Conservation (phyloP, 2,329 filamentous ascomycete genomes). For the Fusarium armeniacum region DNA sequence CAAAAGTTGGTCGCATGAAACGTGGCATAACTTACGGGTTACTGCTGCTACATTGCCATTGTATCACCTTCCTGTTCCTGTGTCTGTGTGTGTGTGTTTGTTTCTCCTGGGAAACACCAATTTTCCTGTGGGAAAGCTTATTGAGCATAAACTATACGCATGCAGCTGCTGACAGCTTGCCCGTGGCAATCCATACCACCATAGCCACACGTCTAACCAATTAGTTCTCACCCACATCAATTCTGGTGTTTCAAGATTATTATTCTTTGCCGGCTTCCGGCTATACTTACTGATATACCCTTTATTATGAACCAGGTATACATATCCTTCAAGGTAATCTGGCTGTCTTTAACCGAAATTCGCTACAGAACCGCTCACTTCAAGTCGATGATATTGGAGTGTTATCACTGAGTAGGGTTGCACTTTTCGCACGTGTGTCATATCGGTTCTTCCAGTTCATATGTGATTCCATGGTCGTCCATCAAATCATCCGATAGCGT, state of each 20-base stretch:
- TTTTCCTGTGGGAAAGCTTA: neutral
- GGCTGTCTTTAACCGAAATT: slow-evolving; percentile 14
- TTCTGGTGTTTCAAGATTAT: slow-evolving; percentile 40
- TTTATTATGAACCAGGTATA: neutral
- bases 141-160: slow-evolving; percentile 12
- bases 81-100: neutral
- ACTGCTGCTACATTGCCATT: slow-evolving; percentile 10
- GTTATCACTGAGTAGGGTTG: slow-evolving; percentile 16
- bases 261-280: slow-evolving; percentile 19
- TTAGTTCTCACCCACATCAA: slow-evolving; percentile 41
- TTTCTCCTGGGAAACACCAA: slow-evolving; percentile 5
- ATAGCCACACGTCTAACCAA: slow-evolving; percentile 19
- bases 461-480: neutral
- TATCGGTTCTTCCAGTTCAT: neutral
- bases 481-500: neutral
- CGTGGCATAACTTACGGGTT: slow-evolving; percentile 37
- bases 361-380: slow-evolving; percentile 6
- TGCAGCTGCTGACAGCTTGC: slow-evolving; percentile 10
- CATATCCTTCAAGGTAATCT: neutral
- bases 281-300: slow-evolving; percentile 21
- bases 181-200: slow-evolving; percentile 20
- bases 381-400: slow-evolving; percentile 1
- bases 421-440: neutral
- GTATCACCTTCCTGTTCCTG: slow-evolving; percentile 15
- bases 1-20: slow-evolving; percentile 44